Evolutionary conservation across 306 rosid genomes (phyloP).

Genomic region (Lotus japonicus): DNA sequence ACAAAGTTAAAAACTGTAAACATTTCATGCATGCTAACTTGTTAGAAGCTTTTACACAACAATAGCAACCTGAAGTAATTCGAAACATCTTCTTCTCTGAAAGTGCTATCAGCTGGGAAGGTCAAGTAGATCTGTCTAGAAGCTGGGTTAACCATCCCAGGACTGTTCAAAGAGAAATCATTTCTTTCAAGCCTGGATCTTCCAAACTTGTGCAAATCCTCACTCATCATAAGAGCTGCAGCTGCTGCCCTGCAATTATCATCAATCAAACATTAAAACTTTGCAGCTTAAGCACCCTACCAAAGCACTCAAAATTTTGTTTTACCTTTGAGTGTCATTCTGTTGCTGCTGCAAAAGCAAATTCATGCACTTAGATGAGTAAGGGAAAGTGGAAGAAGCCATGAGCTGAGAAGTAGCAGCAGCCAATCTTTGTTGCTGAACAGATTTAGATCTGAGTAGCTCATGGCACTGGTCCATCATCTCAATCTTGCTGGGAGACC

Average conservation of each 20-base stretch:
- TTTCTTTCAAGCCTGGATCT: slow-evolving; percentile 64
- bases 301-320: too few relatives aligned
- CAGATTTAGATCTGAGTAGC: slow-evolving; percentile 76
- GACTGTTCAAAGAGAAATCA: slow-evolving; percentile 59
- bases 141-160: slow-evolving; percentile 81
- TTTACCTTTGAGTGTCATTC: slow-evolving; percentile 66
- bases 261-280: not conserved
- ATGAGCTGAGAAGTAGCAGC: slow-evolving; percentile 83
- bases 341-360: slow-evolving; percentile 75
- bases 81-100: slow-evolving; percentile 95
- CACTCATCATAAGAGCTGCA: slow-evolving; percentile 77
- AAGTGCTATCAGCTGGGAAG: slow-evolving; percentile 95
- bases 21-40: too few relatives aligned
- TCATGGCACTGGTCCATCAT: slow-evolving; percentile 82
- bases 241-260: slow-evolving; percentile 55
- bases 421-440: slow-evolving; percentile 74
- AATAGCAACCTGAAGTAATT: slow-evolving; percentile 78
- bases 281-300: too few relatives aligned
- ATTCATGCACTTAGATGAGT: slow-evolving; percentile 71
- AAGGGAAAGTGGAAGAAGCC: slow-evolving; percentile 69
- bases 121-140: slow-evolving; percentile 94
- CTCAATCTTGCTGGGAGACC: slow-evolving; percentile 73
- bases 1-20: too few relatives aligned
- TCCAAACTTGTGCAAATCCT: slow-evolving; percentile 76
- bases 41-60: not conserved